A percentile compares a stretch with the other conserved stretches of the same genome.
These are phyloP conservation scores for Solanum clarkiae DNA, from an alignment of 257 asterid genomes.

Conservation along the genomic window DNA sequence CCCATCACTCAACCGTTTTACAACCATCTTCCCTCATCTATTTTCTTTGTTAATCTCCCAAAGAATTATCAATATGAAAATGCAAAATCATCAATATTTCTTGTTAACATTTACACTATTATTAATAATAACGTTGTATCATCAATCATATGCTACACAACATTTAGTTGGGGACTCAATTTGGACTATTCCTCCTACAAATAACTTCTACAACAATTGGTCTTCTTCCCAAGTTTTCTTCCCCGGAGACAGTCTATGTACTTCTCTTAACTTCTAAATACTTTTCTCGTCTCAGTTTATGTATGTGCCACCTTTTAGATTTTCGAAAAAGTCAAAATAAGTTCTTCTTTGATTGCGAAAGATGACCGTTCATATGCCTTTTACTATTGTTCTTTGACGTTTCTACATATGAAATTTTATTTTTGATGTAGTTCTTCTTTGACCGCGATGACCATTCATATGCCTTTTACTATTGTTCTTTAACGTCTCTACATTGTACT, in stretches of 20 bases:
- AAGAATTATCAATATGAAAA: not conserved
- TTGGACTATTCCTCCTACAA: conserved; percentile 55
- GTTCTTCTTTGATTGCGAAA: not conserved
- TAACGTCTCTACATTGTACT: too few species aligned
- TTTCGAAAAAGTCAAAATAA: not conserved
- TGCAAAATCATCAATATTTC: not conserved
- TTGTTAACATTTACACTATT: not conserved
- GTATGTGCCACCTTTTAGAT: not conserved
- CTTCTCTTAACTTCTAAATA: not conserved
- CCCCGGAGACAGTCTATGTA: conserved; percentile 54
- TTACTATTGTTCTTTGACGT: not conserved
- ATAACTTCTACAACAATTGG: conserved; percentile 53
- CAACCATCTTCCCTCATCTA: not conserved
- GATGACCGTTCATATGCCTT: not conserved
- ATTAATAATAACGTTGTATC: not conserved
- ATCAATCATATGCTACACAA: conserved; percentile 4
- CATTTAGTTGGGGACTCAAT: conserved; percentile 48
- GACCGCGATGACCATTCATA: too few species aligned
- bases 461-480: too few species aligned
- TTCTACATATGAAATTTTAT: too few species aligned
- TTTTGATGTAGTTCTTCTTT: too few species aligned
- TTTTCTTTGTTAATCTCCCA: not conserved
- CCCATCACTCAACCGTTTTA: not conserved
- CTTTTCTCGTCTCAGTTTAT: not conserved
- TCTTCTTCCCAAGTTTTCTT: conserved; percentile 41